Evolutionary conservation across 78 protist species (phyloP), one percentile per base, ranked within the genome.

Genomic region (Mastigamoeba balamuthi): DNA sequence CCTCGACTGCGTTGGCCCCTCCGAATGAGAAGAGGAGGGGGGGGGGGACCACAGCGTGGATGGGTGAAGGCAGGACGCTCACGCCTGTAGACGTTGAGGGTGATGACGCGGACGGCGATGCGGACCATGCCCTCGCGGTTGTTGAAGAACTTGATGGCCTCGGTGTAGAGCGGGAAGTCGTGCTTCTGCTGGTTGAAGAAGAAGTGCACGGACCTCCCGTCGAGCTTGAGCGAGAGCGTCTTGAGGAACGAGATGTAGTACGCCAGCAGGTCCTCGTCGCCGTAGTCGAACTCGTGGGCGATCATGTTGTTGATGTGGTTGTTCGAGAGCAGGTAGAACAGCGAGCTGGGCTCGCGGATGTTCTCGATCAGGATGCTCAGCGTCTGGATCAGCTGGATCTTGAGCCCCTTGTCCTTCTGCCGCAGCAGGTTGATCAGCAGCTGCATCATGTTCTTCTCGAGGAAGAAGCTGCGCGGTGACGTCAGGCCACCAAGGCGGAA

Each of bases 91-190:
- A 93, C 88, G 74, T 88, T 86, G 41, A 93, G 78, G 7, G 93
- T 77, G 40, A 93, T 74, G 1, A 91, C 90, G 41, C 97, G 87
- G 65, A 93, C 94, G 29, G 97, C 93, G 3, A 86, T 81, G 33
- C 94, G 83, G 28, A 94, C 77, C 95, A 94, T 91, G 68, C 82
- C 48, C 39, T 94, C 97, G 30, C 44, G 58, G 85, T 94, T 90
- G 73, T 85, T 81, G 83, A 90, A 82, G 74, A 91, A 94, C 66
- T 88, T 91, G 69, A 94, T 84, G 6, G 97, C 95, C 42, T 94
- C 96, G 27, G 93, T 83, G 80, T 92, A 94, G 4, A 94, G 71
- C 4, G 95, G 95, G 30, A 94, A 94, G 76, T 91, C 92, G 37
- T 76, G 65, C 69, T 74, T 81, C 30, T 81, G 70, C 88, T 83